Percentiles rank a stretch among this genome's conserved stretches.
Conservation (phyloP, 257 asterid genomes). For the Solanum tarapatanum region DNA sequence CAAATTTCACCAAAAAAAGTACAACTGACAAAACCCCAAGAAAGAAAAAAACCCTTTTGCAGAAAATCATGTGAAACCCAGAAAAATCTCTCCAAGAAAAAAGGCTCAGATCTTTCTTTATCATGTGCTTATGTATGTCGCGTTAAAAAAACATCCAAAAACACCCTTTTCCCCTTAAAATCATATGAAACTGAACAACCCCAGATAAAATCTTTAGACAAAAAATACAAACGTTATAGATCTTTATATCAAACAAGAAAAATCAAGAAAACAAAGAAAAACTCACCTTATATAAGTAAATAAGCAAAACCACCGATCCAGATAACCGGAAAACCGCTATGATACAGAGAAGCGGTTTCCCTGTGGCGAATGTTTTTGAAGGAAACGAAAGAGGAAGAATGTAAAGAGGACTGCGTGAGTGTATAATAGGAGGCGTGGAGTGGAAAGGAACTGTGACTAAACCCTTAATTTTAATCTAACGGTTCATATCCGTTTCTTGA, state of each 20-base stretch:
- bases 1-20: neutral
- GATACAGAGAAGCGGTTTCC: constrained; percentile 12
- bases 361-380: neutral
- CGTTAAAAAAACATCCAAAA: neutral
- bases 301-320: neutral
- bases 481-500: constrained; percentile 16
- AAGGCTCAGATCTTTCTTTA: neutral
- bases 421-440: constrained; percentile 39
- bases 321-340: constrained; percentile 16
- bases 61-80: neutral
- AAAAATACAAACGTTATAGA: neutral
- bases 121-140: neutral
- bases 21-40: neutral
- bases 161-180: neutral
- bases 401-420: neutral
- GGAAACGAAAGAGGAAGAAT: neutral
- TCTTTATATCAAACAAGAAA: neutral
- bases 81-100: neutral
- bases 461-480: constrained; percentile 39
- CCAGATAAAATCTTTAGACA: neutral
- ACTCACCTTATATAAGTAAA: neutral
- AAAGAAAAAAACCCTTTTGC: neutral
- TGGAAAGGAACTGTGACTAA: constrained; percentile 21
- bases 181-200: neutral
- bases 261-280: neutral